A percentile compares a stretch with the other conserved stretches of the same genome.
Evolutionary conservation across 495 filamentous ascomycete species (phyloP).

Genomic region (Terfezia boudieri): DNA sequence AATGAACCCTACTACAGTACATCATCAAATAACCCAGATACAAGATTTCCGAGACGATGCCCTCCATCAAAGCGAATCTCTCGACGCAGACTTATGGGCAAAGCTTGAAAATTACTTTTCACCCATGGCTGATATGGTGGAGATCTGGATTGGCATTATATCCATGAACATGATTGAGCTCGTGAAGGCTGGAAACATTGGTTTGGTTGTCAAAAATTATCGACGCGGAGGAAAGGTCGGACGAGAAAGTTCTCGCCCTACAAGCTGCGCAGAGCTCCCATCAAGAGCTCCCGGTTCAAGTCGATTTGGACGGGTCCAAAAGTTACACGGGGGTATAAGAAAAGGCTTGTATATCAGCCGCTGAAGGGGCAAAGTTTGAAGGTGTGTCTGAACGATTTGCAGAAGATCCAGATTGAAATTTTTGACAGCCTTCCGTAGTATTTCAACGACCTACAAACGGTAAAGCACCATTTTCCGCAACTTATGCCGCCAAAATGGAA

Average conservation of each 20-base stretch:
- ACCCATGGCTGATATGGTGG: slow-evolving; percentile 65
- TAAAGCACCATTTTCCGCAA: slow-evolving; percentile 67
- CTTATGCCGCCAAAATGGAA: slow-evolving; percentile 96
- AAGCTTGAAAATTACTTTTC: slow-evolving; percentile 77
- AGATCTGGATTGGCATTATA: slow-evolving; percentile 69
- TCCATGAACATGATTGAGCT: slow-evolving; percentile 77
- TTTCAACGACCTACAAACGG: slow-evolving; percentile 88
- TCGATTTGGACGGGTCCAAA: slow-evolving; percentile 81
- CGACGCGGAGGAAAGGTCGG: slow-evolving; percentile 86
- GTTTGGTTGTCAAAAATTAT: slow-evolving; percentile 84
- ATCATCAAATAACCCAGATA: slow-evolving; percentile 77
- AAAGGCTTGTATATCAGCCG: slow-evolving; percentile 62
- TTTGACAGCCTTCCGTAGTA: slow-evolving; percentile 81
- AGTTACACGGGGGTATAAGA: slow-evolving; percentile 84
- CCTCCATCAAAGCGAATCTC: slow-evolving; percentile 72
- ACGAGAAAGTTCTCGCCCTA: slow-evolving; percentile 68
- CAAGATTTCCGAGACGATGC: slow-evolving; percentile 87
- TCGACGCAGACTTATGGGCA: slow-evolving; percentile 47
- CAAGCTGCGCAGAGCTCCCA: slow-evolving; percentile 90
- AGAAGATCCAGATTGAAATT: slow-evolving; percentile 55
- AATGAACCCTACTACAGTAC: slow-evolving; percentile 51
- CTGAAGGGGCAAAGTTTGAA: slow-evolving; percentile 52
- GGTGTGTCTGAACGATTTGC: slow-evolving; percentile 51
- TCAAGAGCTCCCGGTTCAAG: slow-evolving; percentile 77
- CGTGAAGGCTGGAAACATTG: slow-evolving; percentile 60